These are phyloP conservation scores for Candida glucosophila DNA, from an alignment of 1,139 yeast genomes.

Conservation along the genomic window DNA sequence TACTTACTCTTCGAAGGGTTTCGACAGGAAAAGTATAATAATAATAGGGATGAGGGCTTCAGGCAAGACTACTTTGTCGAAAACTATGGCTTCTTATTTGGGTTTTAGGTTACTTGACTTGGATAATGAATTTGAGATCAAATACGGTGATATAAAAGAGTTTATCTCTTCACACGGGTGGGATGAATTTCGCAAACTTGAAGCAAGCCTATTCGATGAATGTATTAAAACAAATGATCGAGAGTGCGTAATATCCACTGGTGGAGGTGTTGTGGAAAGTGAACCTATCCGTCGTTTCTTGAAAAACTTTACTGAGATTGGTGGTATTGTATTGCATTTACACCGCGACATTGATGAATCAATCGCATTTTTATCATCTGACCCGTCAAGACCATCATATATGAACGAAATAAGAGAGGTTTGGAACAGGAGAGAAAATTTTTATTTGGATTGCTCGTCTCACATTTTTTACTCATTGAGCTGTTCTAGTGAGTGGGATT, in stretches of 20 bases:
- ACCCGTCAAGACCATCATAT: slow-evolving; percentile 83
- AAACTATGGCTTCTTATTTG: slow-evolving; percentile 65
- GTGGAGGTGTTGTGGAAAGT: slow-evolving; percentile 92
- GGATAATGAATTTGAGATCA: slow-evolving; percentile 62
- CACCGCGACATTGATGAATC: slow-evolving; percentile 85
- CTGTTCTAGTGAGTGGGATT: slow-evolving; percentile 49
- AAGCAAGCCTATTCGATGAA: slow-evolving; percentile 50
- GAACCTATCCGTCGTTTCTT: slow-evolving; percentile 57
- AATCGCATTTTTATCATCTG: slow-evolving; percentile 61
- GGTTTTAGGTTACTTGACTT: slow-evolving; percentile 73
- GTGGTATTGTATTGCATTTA: slow-evolving; percentile 78
- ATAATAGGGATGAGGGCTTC: slow-evolving; percentile 98
- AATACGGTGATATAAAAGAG: slow-evolving; percentile 52
- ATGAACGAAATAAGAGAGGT: slow-evolving; percentile 71
- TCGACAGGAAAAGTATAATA: slow-evolving; percentile 53
- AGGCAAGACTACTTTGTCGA: slow-evolving; percentile 83
- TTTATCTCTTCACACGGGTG: slow-evolving; percentile 69
- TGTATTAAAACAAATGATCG: slow-evolving; percentile 37
- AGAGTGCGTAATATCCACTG: slow-evolving; percentile 79
- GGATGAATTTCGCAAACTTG: slow-evolving; percentile 74
- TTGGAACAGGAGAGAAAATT: slow-evolving; percentile 72
- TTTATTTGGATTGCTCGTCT: slow-evolving; percentile 79
- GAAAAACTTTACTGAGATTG: slow-evolving; percentile 43
- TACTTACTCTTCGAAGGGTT: slow-evolving; percentile 11
- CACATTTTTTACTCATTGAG: slow-evolving; percentile 72